Evolutionary conservation across 1,284 basidiomycete species (phyloP).

Genomic region (Termitomyces sp.): DNA sequence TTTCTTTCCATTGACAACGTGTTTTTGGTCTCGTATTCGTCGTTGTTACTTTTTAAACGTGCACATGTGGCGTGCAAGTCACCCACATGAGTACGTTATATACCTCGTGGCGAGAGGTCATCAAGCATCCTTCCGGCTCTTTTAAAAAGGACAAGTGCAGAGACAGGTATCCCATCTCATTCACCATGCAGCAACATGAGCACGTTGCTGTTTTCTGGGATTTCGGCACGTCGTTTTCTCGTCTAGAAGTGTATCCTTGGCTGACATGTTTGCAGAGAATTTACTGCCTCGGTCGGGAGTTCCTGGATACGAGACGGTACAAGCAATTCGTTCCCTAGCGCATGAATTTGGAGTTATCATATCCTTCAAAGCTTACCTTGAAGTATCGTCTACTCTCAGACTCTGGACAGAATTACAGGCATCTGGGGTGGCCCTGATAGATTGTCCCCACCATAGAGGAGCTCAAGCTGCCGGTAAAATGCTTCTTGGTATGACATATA

Average conservation of each 20-base stretch:
- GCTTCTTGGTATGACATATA: conserved; percentile 26
- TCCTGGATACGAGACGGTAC: conserved; percentile 40
- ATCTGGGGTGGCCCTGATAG: conserved; percentile 48
- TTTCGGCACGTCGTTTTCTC: conserved; percentile 34
- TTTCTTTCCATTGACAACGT: background rate
- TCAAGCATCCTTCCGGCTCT: background rate
- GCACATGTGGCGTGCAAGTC: background rate
- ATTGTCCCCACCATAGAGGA: conserved; percentile 39
- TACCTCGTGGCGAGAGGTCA: conserved; percentile 1
- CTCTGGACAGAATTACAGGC: conserved; percentile 46
- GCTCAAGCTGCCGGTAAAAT: conserved; percentile 38
- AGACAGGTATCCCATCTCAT: conserved; percentile 2
- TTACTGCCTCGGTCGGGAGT: conserved; percentile 41
- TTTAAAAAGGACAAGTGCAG: conserved; percentile 9
- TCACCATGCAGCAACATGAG: conserved; percentile 27
- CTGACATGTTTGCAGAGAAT: conserved; percentile 39
- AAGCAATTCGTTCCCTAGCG: conserved; percentile 37
- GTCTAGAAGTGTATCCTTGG: background rate
- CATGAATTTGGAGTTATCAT: conserved; percentile 40
- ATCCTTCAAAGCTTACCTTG: conserved; percentile 50
- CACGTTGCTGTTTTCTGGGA: conserved; percentile 61
- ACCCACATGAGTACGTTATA: background rate
- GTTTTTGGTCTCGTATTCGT: background rate
- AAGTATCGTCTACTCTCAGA: conserved; percentile 27
- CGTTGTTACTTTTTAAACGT: background rate